Evolutionary conservation across 495 filamentous ascomycete genomes (phyloP).

Genomic region (Hypoxylon rickii): DNA sequence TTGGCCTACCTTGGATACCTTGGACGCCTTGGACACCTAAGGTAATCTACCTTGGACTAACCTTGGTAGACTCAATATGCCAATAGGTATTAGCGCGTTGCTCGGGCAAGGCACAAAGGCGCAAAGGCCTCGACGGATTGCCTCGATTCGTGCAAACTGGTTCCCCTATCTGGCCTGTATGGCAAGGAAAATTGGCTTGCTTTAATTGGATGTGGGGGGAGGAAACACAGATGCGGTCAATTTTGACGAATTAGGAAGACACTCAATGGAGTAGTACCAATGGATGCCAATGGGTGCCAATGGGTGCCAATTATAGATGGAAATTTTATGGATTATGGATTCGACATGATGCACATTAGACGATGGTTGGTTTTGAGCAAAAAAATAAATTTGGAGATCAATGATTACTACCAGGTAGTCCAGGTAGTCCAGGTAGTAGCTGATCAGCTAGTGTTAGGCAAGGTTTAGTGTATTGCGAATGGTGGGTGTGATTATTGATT

Average conservation of each 20-base stretch:
- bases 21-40: too few relatives aligned
- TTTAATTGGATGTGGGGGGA: conserved; percentile 36
- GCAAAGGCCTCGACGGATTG: conserved; percentile 12
- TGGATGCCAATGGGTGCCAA: too few relatives aligned
- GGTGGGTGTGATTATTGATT: too few relatives aligned
- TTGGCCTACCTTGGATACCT: too few relatives aligned
- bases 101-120: background rate
- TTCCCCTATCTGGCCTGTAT: conserved; percentile 26
- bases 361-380: too few relatives aligned
- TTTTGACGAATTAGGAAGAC: conserved; percentile 23
- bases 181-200: conserved; percentile 10
- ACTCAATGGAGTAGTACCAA: conserved; percentile 11
- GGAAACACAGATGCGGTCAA: conserved; percentile 13
- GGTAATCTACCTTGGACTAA: too few relatives aligned
- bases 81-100: conserved; percentile 28
- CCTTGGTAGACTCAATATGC: conserved; percentile 20
- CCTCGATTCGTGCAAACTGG: conserved; percentile 23
- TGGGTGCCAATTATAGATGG: too few relatives aligned
- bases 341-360: conserved; percentile 26
- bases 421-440: too few relatives aligned
- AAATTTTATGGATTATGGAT: conserved; percentile 27
- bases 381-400: too few relatives aligned
- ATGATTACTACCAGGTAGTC: too few relatives aligned
- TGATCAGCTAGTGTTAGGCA: too few relatives aligned
- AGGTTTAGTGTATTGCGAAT: too few relatives aligned